A percentile compares a stretch with the other conserved stretches of the same genome.
phyloP scores from a whole-genome alignment of 768 basidiomycete genomes.

The Lenzites betulinus region DNA sequence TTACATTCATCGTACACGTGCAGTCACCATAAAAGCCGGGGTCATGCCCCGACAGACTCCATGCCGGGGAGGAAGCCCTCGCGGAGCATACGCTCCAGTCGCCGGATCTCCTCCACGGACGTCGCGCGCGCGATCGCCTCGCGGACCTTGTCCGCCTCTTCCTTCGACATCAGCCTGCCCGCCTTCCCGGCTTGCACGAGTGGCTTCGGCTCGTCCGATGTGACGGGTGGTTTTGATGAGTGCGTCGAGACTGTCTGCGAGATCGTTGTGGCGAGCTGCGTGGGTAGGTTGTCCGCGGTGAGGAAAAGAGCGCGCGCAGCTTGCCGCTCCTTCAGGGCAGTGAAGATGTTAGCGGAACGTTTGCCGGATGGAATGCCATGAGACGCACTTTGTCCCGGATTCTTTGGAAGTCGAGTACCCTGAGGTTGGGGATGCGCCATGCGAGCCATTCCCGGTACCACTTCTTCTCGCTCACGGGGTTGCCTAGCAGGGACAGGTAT shows the following conservation, averaged over 20 bases:
- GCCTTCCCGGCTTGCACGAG: conserved; percentile 61
- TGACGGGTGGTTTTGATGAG: conserved; percentile 60
- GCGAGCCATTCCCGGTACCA: conserved; percentile 97
- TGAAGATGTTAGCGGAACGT: background rate
- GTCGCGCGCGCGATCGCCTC: conserved; percentile 89
- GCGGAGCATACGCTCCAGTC: conserved; percentile 76
- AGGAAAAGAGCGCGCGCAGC: conserved; percentile 74
- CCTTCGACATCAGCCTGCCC: conserved; percentile 87
- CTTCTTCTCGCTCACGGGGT: conserved; percentile 88
- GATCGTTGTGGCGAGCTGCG: conserved; percentile 77
- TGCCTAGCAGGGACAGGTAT: conserved; percentile 76
- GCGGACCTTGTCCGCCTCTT: conserved; percentile 86
- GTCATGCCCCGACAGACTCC: conserved; percentile 77
- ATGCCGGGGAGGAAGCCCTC: conserved; percentile 84
- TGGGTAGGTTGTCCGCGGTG: conserved; percentile 76
- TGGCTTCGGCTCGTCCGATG: conserved; percentile 78
- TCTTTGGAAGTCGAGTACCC: conserved; percentile 94
- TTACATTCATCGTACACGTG: conserved; percentile 25
- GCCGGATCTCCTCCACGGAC: conserved; percentile 86
- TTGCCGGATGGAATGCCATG: background rate
- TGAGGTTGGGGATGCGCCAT: conserved; percentile 81
- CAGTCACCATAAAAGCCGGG: background rate
- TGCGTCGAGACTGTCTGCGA: conserved; percentile 71
- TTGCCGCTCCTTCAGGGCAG: conserved; percentile 66
- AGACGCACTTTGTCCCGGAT: conserved; percentile 88